Evolutionary conservation across 2,329 filamentous ascomycete species (phyloP), one percentile per base, ranked within the genome.

Genomic region (Cordyceps pruinosa): DNA sequence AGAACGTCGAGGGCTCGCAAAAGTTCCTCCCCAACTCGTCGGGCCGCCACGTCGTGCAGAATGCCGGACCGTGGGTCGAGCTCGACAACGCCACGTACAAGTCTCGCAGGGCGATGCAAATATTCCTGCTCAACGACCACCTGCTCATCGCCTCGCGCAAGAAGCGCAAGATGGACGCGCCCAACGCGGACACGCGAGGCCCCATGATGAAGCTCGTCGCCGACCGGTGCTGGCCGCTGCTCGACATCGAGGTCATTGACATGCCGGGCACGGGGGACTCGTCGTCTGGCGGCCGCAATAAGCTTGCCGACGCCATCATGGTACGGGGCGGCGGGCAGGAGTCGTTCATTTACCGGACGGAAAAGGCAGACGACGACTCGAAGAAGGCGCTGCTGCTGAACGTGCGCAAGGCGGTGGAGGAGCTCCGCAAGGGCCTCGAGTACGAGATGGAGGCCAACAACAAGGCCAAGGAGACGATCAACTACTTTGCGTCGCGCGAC

Each of bases 11-110:
- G 70, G 93, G 93, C 1, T 96, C 92, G 10, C 94, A 99, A 67
- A 97, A 97, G 70, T 99, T 96, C 67, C 77, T 99, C 12, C 94
- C 94, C 15, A 94, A 92, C 56, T 82, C 91, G 21, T 85, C 89
- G 21, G 93, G 92, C n/a, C 86, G 94, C 39, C 95, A 97, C 69
- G 91, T 99, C 46, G 84, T 97, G 2, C 86, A 96, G 70, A 93
- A 97, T 70, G 96, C 91, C 4, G 88, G 90, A 1, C 83, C 88
- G 48, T 99, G 94, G 94, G 89, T 97, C 59, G 93, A 99, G 74
- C 78, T 99, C 60, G 95, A 99, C 72, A 95, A 94, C 61, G 94
- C 94, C 12, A 99, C 94, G 0, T 97, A 96, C 85, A 97, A 96
- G 72, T 90, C 93, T 4, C 81, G 89, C 61, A 81, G 94, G 42